phyloP scores from a whole-genome alignment of 2,329 filamentous ascomycete species.

The Huntiella bhutanensis region DNA sequence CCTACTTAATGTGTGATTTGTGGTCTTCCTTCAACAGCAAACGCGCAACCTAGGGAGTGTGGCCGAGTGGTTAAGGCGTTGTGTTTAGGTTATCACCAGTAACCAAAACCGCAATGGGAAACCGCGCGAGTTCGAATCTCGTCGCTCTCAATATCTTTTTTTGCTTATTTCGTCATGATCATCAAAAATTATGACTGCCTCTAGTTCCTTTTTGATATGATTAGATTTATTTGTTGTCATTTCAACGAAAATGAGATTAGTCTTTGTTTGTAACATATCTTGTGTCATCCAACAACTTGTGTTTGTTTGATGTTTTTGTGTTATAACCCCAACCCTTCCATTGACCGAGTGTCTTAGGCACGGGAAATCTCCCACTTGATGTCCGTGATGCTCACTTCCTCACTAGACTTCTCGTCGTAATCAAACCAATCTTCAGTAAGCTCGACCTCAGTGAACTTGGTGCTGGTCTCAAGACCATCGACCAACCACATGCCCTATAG shows the following conservation, averaged over 20 bases:
- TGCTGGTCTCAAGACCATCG: conserved; percentile 59
- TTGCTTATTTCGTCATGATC: conserved; percentile 8
- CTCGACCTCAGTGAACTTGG: conserved; percentile 67
- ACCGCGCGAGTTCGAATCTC: conserved; percentile 34
- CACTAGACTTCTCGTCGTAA: conserved; percentile 82
- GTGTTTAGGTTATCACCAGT: conserved; percentile 27
- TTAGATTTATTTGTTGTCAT: too few species aligned
- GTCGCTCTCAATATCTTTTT: conserved; percentile 22
- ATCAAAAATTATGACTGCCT: background rate
- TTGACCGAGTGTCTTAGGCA: conserved; percentile 26
- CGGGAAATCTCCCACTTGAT: conserved; percentile 71
- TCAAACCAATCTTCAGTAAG: conserved; percentile 91
- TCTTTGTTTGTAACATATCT: too few species aligned
- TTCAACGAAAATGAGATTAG: too few species aligned
- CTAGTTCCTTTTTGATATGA: too few species aligned
- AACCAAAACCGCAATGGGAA: conserved; percentile 23
- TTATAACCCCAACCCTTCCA: conserved; percentile 1
- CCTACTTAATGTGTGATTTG: background rate
- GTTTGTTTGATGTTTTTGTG: too few species aligned
- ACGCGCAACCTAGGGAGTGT: conserved; percentile 19
- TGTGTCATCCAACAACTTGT: too few species aligned
- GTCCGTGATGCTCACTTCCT: conserved; percentile 85
- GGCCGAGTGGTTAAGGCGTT: conserved; percentile 39
- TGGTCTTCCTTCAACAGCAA: background rate
- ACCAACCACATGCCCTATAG: conserved; percentile 72